Evolutionary conservation across 768 basidiomycete species (phyloP).

Genomic region (Russula sp.): DNA sequence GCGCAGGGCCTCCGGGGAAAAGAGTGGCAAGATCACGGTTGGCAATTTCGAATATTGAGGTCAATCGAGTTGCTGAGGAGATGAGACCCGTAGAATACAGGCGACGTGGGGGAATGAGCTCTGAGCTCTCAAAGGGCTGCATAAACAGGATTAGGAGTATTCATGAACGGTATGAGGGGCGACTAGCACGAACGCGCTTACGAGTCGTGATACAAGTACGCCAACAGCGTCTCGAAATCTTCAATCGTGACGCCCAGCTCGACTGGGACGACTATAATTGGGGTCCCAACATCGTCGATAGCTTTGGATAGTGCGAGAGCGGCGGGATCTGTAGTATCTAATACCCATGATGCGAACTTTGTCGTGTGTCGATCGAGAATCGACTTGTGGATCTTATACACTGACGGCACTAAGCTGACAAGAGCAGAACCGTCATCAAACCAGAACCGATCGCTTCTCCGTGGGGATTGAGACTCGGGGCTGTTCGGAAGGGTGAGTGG

Average conservation of each 20-base stretch:
- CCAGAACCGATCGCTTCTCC: constrained; percentile 40
- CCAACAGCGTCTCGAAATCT: constrained; percentile 58
- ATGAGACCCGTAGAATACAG: constrained; percentile 55
- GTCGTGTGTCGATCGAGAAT: constrained; percentile 54
- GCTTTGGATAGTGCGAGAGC: constrained; percentile 3
- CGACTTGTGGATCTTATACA: constrained; percentile 57
- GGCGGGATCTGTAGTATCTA: background rate
- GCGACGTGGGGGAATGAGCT: constrained; percentile 47
- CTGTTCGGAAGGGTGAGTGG: constrained; percentile 6
- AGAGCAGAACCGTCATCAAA: constrained; percentile 63
- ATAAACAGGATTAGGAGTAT: background rate
- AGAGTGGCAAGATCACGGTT: constrained; percentile 43
- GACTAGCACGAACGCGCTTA: constrained; percentile 41
- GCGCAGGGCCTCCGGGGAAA: constrained; percentile 50
- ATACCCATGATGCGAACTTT: constrained; percentile 30
- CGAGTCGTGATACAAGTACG: constrained; percentile 66
- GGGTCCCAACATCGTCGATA: constrained; percentile 10
- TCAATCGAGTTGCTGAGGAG: constrained; percentile 56
- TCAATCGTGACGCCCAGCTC: constrained; percentile 40
- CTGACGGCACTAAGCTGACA: constrained; percentile 43
- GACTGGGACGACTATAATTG: constrained; percentile 38
- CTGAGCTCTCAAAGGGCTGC: constrained; percentile 18
- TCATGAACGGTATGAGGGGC: background rate
- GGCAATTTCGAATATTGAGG: constrained; percentile 48
- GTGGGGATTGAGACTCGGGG: constrained; percentile 1